Evolutionary conservation across 2,329 filamentous ascomycete species (phyloP), one percentile per base, ranked within the genome.

Genomic region (Xenoacremonium recifei): DNA sequence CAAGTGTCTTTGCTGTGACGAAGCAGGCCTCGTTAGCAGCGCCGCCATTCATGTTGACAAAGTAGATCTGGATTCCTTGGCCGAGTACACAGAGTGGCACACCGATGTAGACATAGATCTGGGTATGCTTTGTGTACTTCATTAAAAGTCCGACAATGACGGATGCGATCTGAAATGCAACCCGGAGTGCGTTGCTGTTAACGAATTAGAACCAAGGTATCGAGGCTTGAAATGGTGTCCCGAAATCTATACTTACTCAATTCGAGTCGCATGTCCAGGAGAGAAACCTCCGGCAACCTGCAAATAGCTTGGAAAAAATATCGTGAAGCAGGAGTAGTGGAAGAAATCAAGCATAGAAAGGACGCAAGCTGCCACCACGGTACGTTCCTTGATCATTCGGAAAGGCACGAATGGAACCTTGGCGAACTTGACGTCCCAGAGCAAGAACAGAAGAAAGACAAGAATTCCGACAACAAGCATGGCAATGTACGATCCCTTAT

Each of bases 221-320:
- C 6, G 0, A 10, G 2, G n/a, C n/a, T n/a, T n/a, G n/a, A 27
- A 27, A 27, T 9, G 23, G 23, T 27, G 23, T 27, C 23, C 23
- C 5, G 0, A 0, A n/a, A n/a, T 7, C 5, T 32, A 7, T 11
- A 40, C 57, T 45, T 53, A 63, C 61, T 65, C 62, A 6, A 64
- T 68, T 11, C 67, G 65, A 4, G 64, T 67, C 0, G 67, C 61
- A 6, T 62, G 54, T 1, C 61, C 66, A 0, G 66, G 55, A 3
- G 54, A 58, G 16, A 64, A 68, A 5, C 59, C 55, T 1, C 61
- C 65, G 12, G 64, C 65, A 3, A 69, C 65, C 36, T 68, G 65
- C 0, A 69, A 59, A 31, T 66, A 69, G 32, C 66, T 69, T 0
- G 65, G 63, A 35, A 69, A 68, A 48, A 70, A 69, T 2, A 67